Base-by-base conservation (phyloP, 2,329 filamentous ascomycete species). In the Corinectria fuckeliana region DNA sequence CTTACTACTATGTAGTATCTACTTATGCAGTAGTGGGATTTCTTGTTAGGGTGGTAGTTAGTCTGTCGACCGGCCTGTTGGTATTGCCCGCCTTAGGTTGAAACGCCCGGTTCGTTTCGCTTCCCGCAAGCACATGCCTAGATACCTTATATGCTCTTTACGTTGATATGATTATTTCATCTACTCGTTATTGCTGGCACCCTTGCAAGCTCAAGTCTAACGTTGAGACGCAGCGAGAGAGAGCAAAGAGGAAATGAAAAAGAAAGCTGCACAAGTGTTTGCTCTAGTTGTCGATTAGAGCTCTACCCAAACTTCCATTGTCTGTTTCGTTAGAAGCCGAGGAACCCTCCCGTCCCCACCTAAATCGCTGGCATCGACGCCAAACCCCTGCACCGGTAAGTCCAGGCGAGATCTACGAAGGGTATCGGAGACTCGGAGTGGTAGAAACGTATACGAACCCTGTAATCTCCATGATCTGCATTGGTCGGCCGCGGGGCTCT, bases 391-490 rank as follows among this genome's bases (percentile, higher is more conserved):
- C 21, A 21, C 42, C 42, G 36, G 50, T 44, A 25, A 21, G 32
- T 36, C 36, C 38, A 41, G 34, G 38, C 56, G 32, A 51, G 56
- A 58, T 58, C 56, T 50, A 32, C 42, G 25, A 45, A 45, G 18
- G n/a, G 25, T 25, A 45, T 9, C 41, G 25, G 26, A 36, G 32
- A 28, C 36, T 32, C 32, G 53, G 53, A 51, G 49, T 34, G 26
- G 45, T n/a, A 44, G 56, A 42, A 53, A 50, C 49, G 50, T 13
- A 45, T 49, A 23, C n/a, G 47, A 58, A 51, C 64, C 67, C 65
- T 69, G 57, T 58, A 66, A 66, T 69, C 59, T 69, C 65, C 63
- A 67, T 53, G 58, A 69, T 69, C 62, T 62, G 44, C 56, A 42
- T 10, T 51, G 38, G 50, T 16, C 11, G 42, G 42, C 23, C 9